These are phyloP conservation scores for Umbelopsis sp. DNA, from an alignment of 192 early-diverging fungal genomes.

Conservation along the genomic window DNA sequence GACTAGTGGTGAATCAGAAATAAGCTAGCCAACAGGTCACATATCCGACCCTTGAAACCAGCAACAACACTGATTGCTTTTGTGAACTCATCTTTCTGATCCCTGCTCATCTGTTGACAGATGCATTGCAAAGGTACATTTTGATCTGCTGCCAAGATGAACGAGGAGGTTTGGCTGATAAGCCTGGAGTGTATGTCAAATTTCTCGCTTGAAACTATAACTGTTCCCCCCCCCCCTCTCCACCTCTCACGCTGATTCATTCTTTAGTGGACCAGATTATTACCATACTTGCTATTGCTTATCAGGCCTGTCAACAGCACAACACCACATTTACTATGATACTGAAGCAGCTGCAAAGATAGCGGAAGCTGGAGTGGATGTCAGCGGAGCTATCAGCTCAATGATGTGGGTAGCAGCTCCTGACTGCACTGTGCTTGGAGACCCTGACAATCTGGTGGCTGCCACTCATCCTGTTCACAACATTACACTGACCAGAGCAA, in stretches of 20 bases:
- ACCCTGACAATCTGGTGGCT: slow-evolving; percentile 49
- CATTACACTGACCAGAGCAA: slow-evolving; percentile 52
- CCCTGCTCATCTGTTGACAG: slow-evolving; percentile 30
- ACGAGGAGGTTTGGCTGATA: slow-evolving; percentile 87
- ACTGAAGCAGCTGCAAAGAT: slow-evolving; percentile 12
- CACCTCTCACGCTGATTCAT: background rate
- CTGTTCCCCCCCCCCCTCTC: background rate
- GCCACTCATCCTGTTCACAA: slow-evolving; percentile 79
- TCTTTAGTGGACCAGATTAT: slow-evolving; percentile 67
- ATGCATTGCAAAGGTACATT: slow-evolving; percentile 85
- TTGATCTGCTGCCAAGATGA: slow-evolving; percentile 82
- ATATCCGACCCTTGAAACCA: no score
- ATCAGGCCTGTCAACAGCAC: slow-evolving; percentile 81
- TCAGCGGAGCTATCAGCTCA: slow-evolving; percentile 40
- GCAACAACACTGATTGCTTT: no score
- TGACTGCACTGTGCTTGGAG: slow-evolving; percentile 46
- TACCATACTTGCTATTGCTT: slow-evolving; percentile 97
- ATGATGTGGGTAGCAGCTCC: slow-evolving; percentile 39
- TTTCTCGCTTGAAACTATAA: background rate
- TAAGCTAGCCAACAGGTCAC: no score
- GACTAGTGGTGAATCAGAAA: no score
- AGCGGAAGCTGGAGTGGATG: slow-evolving; percentile 26
- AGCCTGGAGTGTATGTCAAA: slow-evolving; percentile 78
- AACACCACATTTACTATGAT: slow-evolving; percentile 67
- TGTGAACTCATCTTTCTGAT: background rate